A percentile compares a stretch with the other conserved stretches of the same genome.
Evolutionary conservation across 2,329 filamentous ascomycete species (phyloP).

Genomic region (Aspergillus sp.): DNA sequence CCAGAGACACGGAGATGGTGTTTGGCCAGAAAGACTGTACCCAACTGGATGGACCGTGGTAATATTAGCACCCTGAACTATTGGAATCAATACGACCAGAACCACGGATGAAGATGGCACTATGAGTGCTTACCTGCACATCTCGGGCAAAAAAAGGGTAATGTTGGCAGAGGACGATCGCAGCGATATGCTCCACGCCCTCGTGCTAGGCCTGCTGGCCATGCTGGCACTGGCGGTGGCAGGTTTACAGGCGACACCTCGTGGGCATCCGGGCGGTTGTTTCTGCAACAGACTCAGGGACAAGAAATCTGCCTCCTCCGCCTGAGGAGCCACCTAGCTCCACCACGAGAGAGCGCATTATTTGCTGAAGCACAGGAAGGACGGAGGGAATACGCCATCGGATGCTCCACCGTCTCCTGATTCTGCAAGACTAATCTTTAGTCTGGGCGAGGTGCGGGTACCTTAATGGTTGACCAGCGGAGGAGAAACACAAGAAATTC

Average conservation of each 20-base stretch:
- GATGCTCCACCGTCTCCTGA: conserved; percentile 14
- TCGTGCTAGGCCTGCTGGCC: background rate
- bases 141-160: background rate
- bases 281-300: background rate
- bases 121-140: background rate
- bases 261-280: background rate
- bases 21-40: background rate
- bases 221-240: background rate
- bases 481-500: conserved; percentile 3
- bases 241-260: background rate
- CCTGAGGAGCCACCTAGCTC: background rate
- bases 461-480: conserved; percentile 4
- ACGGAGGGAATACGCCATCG: background rate
- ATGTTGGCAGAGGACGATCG: background rate
- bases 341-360: background rate
- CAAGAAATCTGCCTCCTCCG: background rate
- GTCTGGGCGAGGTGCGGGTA: conserved; percentile 5
- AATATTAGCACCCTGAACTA: background rate
- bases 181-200: background rate
- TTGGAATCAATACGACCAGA: background rate
- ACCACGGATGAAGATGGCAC: conserved; percentile 1
- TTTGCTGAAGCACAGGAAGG: conserved; percentile 3
- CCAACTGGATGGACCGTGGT: background rate
- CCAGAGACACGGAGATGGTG: no score
- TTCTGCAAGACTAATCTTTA: conserved; percentile 14